phyloP scores from a whole-genome alignment of 179 eudicot species.

The Nepenthes alata region DNA sequence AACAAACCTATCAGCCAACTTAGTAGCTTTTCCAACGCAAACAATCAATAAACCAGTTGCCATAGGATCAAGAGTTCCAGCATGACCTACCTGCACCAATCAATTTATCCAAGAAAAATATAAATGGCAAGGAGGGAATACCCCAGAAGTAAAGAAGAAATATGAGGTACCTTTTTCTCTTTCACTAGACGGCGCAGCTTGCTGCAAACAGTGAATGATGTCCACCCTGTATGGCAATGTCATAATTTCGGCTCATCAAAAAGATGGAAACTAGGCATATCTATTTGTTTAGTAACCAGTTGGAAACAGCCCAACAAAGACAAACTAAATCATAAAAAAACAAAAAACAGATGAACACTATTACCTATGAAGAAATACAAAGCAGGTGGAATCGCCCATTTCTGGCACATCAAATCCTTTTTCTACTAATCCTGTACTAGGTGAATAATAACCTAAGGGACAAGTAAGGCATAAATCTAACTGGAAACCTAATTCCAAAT shows the following conservation, averaged over 20 bases:
- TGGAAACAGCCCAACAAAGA: too few relatives aligned
- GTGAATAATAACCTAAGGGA: too few relatives aligned
- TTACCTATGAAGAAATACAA: too few relatives aligned
- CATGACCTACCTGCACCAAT: conserved; percentile 87
- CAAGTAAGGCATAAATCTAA: too few relatives aligned
- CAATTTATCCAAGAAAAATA: conserved; percentile 4
- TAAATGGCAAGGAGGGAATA: background rate
- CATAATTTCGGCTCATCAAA: conserved; percentile 4
- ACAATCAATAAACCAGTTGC: conserved; percentile 95
- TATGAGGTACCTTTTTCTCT: conserved; percentile 61
- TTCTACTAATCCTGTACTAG: too few relatives aligned
- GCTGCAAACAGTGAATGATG: conserved; percentile 96
- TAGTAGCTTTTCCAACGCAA: conserved; percentile 95
- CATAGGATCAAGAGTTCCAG: conserved; percentile 99
- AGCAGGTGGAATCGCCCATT: too few relatives aligned
- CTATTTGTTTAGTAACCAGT: too few relatives aligned
- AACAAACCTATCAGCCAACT: conserved; percentile 75
- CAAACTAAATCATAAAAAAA: too few relatives aligned
- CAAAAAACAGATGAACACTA: too few relatives aligned
- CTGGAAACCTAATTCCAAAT: too few relatives aligned
- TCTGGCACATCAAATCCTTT: too few relatives aligned
- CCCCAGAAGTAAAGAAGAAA: background rate
- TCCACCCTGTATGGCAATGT: conserved; percentile 60
- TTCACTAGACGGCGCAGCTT: conserved; percentile 84
- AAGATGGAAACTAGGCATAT: too few relatives aligned